Percentiles rank a stretch among this genome's conserved stretches.
These are phyloP conservation scores for Calonectria honghensis DNA, from an alignment of 2,329 filamentous ascomycete species.

Conservation along the genomic window DNA sequence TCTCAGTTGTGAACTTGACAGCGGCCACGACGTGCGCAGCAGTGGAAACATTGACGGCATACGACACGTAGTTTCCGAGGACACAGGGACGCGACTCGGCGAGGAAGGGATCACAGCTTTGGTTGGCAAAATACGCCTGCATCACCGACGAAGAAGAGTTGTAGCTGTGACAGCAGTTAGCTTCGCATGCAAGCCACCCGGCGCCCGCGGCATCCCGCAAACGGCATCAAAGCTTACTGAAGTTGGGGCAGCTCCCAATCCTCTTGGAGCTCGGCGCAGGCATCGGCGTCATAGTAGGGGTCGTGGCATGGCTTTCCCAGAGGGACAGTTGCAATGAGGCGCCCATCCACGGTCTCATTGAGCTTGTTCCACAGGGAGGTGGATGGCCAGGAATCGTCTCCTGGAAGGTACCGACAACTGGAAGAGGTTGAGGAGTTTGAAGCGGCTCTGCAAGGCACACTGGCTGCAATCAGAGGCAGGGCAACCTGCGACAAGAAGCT, in stretches of 20 bases:
- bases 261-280: slow-evolving; percentile 64
- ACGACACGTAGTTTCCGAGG: slow-evolving; percentile 67
- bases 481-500: slow-evolving; percentile 36
- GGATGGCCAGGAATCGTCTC: slow-evolving; percentile 72
- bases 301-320: slow-evolving; percentile 71
- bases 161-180: slow-evolving; percentile 43
- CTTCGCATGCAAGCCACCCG: neutral
- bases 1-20: slow-evolving; percentile 55
- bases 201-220: slow-evolving; percentile 9
- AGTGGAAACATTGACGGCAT: slow-evolving; percentile 60
- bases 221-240: slow-evolving; percentile 61
- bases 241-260: slow-evolving; percentile 66
- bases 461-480: slow-evolving; percentile 42
- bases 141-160: slow-evolving; percentile 56
- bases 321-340: slow-evolving; percentile 70
- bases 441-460: slow-evolving; percentile 31
- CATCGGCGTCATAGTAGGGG: slow-evolving; percentile 65
- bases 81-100: slow-evolving; percentile 60
- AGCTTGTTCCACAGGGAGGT: slow-evolving; percentile 66
- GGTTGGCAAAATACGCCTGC: slow-evolving; percentile 63
- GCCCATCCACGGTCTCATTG: slow-evolving; percentile 70
- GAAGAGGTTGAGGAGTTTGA: slow-evolving; percentile 20
- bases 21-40: slow-evolving; percentile 58
- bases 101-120: slow-evolving; percentile 63
- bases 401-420: slow-evolving; percentile 69